A percentile compares a stretch with the other conserved stretches of the same genome.
phyloP scores from a whole-genome alignment of 768 basidiomycete species.

The Tricholoma hemisulphureum region DNA sequence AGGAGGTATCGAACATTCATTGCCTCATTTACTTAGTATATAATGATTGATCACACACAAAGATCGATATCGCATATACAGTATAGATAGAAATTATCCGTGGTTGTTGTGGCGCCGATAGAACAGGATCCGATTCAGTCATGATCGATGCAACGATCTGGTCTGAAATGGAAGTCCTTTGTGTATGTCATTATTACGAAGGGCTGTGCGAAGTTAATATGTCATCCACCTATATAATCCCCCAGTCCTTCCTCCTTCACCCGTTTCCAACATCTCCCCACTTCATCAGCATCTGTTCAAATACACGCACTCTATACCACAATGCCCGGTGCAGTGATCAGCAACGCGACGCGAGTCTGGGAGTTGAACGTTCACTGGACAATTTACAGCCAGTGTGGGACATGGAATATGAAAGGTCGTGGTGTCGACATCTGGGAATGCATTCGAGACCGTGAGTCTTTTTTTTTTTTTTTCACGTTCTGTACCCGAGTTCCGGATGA shows the following conservation, averaged over 20 bases:
- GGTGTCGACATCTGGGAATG: conserved; percentile 80
- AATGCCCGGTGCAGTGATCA: conserved; percentile 51
- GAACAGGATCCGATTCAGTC: conserved; percentile 11
- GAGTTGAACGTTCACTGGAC: conserved; percentile 66
- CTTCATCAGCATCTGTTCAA: conserved; percentile 8
- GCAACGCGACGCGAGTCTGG: conserved; percentile 70
- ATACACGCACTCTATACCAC: conserved; percentile 4
- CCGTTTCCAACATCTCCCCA: not conserved
- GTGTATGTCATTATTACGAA: conserved; percentile 18
- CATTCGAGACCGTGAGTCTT: conserved; percentile 59
- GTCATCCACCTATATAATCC: conserved; percentile 20
- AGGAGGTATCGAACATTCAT: not conserved
- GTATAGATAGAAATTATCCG: not conserved
- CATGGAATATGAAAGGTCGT: conserved; percentile 65
- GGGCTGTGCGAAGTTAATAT: conserved; percentile 17
- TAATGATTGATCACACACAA: conserved; percentile 3
- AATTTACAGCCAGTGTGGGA: conserved; percentile 63
- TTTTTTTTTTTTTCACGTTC: too few species aligned
- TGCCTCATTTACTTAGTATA: conserved; percentile 2
- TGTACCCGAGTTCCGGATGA: too few species aligned
- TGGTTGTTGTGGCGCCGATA: conserved; percentile 2
- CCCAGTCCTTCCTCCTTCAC: conserved; percentile 2
- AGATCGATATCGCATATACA: not conserved
- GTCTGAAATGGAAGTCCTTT: conserved; percentile 10
- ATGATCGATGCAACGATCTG: conserved; percentile 11